Evolutionary conservation across 2,329 filamentous ascomycete genomes (phyloP).

Genomic region (Xylaria sp.): DNA sequence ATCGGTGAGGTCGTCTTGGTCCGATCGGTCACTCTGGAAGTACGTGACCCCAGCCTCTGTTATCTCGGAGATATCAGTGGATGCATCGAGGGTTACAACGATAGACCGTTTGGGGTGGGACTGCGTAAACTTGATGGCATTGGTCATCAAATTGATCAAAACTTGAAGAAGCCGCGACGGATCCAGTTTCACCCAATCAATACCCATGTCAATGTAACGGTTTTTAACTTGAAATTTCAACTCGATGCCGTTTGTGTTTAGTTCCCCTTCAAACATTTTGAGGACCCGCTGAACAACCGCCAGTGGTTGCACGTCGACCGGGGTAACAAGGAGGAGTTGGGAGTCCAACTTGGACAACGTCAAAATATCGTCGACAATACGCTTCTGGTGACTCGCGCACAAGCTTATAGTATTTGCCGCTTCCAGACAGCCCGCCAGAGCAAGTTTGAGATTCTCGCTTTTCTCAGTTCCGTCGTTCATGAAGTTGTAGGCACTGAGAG

Average conservation of each 20-base stretch:
- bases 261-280: conserved; percentile 83
- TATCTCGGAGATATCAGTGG: conserved; percentile 60
- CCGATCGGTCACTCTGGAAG: conserved; percentile 58
- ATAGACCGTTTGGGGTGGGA: conserved; percentile 70
- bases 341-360: conserved; percentile 78
- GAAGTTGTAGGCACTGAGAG: conserved; percentile 58
- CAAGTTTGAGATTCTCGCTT: conserved; percentile 56
- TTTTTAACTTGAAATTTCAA: conserved; percentile 76
- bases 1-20: conserved; percentile 60
- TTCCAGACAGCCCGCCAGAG: conserved; percentile 70
- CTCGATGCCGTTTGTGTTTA: conserved; percentile 76
- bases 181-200: conserved; percentile 80
- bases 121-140: conserved; percentile 73
- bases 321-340: conserved; percentile 75
- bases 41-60: conserved; percentile 58
- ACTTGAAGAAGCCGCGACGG: conserved; percentile 80
- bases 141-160: conserved; percentile 79
- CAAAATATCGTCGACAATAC: conserved; percentile 75
- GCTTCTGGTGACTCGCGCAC: conserved; percentile 82
- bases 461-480: conserved; percentile 54
- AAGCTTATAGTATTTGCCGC: conserved; percentile 84
- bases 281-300: conserved; percentile 74
- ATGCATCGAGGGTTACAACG: conserved; percentile 72
- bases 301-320: conserved; percentile 75
- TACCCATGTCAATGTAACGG: conserved; percentile 70